These are phyloP conservation scores for Tripidium arundinaceum DNA, from an alignment of 202 grass and related monocot genomes.

Conservation along the genomic window DNA sequence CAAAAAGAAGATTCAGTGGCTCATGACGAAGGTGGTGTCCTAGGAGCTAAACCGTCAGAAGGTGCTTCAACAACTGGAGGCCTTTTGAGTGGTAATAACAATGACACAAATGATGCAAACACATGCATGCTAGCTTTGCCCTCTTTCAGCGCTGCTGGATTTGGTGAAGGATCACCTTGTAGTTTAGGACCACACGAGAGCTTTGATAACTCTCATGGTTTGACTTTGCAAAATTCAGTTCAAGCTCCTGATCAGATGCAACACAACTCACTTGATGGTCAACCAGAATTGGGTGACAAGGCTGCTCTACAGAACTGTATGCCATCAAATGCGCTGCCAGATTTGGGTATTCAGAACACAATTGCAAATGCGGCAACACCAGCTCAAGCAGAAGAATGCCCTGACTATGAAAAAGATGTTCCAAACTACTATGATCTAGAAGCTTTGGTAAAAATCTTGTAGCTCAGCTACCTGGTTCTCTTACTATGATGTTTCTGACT, in stretches of 20 bases:
- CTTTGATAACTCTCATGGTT: constrained; percentile 42
- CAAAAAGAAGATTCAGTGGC: constrained; percentile 34
- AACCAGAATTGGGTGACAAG: constrained; percentile 38
- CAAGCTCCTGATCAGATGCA: constrained; percentile 46
- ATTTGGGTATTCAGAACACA: constrained; percentile 48
- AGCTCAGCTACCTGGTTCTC: constrained; percentile 9
- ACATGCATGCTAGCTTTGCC: constrained; percentile 43
- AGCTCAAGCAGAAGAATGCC: constrained; percentile 59
- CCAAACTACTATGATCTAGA: constrained; percentile 86
- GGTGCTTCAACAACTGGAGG: constrained; percentile 33
- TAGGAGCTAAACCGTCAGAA: constrained; percentile 35
- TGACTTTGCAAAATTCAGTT: constrained; percentile 44
- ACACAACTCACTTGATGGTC: constrained; percentile 32
- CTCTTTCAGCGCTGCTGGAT: constrained; percentile 34
- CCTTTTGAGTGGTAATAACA: constrained; percentile 12
- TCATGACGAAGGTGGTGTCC: constrained; percentile 27
- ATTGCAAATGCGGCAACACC: constrained; percentile 40
- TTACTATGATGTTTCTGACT: constrained; percentile 12
- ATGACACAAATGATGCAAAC: constrained; percentile 31
- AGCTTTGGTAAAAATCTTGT: constrained; percentile 72
- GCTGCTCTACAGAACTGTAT: constrained; percentile 36
- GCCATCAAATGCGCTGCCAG: constrained; percentile 30
- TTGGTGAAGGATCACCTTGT: constrained; percentile 50
- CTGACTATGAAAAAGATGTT: constrained; percentile 67
- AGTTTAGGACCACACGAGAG: constrained; percentile 39